phyloP scores from a whole-genome alignment of 176 grass and related monocot genomes.

The Poa pratensis region DNA sequence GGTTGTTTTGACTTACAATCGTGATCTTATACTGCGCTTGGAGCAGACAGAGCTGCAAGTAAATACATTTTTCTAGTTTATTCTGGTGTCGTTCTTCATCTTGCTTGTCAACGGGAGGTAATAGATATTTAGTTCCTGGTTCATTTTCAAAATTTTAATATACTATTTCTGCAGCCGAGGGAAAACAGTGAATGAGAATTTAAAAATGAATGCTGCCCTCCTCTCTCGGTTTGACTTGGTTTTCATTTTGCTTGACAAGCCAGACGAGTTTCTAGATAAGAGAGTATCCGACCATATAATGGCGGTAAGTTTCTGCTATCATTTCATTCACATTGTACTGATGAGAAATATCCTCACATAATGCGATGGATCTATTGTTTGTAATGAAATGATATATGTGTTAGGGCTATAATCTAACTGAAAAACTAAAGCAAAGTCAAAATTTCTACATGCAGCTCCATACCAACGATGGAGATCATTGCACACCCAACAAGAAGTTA shows the following conservation, averaged over 20 bases:
- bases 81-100: slow-evolving; percentile 1
- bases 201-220: slow-evolving; percentile 87
- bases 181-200: slow-evolving; percentile 92
- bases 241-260: slow-evolving; percentile 92
- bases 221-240: slow-evolving; percentile 94
- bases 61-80: slow-evolving; percentile 22
- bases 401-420: neutral
- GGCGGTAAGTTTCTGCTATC: slow-evolving; percentile 57
- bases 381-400: neutral
- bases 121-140: neutral
- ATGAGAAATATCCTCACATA: slow-evolving; percentile 1
- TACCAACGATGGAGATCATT: slow-evolving; percentile 44
- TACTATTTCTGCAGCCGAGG: slow-evolving; percentile 65
- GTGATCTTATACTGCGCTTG: neutral
- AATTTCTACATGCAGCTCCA: slow-evolving; percentile 62
- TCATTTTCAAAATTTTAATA: neutral
- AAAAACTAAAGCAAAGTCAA: slow-evolving; percentile 21
- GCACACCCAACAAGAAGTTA: slow-evolving; percentile 58
- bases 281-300: slow-evolving; percentile 88
- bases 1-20: slow-evolving; percentile 1
- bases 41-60: slow-evolving; percentile 2
- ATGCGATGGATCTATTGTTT: slow-evolving; percentile 9
- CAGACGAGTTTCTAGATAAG: slow-evolving; percentile 83
- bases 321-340: neutral
- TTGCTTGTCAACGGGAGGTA: neutral